Base-by-base conservation (phyloP, 106 monocot species). In the Allium fistulosum region DNA sequence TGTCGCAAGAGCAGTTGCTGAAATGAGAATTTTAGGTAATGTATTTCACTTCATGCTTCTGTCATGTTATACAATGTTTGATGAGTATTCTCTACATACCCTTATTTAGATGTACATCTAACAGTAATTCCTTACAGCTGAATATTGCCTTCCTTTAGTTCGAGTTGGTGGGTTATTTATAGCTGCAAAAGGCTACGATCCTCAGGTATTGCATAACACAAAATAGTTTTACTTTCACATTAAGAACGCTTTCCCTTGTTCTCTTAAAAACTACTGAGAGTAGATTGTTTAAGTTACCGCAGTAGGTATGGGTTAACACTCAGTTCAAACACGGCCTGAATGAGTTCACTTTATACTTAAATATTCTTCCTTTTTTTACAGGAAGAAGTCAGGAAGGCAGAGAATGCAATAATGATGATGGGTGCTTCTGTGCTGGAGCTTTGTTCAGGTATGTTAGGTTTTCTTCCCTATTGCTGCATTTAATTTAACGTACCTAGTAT, bases 1-100 rank as follows among this genome's bases (percentile, higher is more conserved):
- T 68, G 80, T 92, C 4, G 89, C 97, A 68, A 88, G 97, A 83
- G 97, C 97, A 68, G 97, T 97, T 77, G 92, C 97, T 63, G 97
- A 97, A 79, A 82, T 97, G 92, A 76, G 92, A 69, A 75, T 83
- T 69, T 73, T 97, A 80, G 97, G 92, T 97, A 45, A 15, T 17
- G 49, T 65, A 11, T 0, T 62, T 18, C 7, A 16, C 17, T 46
- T 50, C 11, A 47, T 18, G 18, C 13, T 47, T 16, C 69, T 48
- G 46, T 55, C 59, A 14, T 8, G 13, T 26, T 37, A 63, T 17
- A 14, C 13, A 5, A 63, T 63, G 46, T 46, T 60, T 22, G 10
- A 27, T 0, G 22, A n/a, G 16, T 58, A 59, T 37, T 2, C 5
- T 2, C 5, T 37, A 37, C 37, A 37, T 37, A 37, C 37, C 37